Percentiles rank a stretch among this genome's conserved stretches.
These are phyloP conservation scores for Cercospora sp. DNA, from an alignment of 2,329 filamentous ascomycete genomes.

Conservation along the genomic window DNA sequence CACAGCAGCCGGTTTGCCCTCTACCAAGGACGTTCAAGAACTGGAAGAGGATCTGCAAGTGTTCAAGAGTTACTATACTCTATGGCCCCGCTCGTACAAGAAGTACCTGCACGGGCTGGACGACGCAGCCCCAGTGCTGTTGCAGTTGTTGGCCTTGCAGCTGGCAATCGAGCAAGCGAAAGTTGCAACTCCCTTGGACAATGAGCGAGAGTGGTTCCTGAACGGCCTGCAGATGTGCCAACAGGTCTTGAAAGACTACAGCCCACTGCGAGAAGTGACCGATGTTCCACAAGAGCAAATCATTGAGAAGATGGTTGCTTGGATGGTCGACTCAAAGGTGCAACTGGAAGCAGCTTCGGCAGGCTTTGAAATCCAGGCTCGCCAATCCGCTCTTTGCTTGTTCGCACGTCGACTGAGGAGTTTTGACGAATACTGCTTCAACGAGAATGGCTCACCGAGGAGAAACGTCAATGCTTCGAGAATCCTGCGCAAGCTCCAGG, in stretches of 20 bases:
- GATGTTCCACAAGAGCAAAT: background rate
- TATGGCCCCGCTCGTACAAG: background rate
- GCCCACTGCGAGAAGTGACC: background rate
- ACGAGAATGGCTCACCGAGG: background rate
- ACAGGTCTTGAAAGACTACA: background rate
- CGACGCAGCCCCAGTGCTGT: background rate
- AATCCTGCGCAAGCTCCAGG: background rate
- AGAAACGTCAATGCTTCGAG: background rate
- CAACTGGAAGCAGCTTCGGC: background rate
- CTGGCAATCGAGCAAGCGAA: background rate
- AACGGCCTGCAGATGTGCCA: background rate
- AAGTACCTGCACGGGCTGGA: background rate
- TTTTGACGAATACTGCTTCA: background rate
- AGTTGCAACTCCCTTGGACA: background rate
- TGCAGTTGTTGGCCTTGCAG: background rate
- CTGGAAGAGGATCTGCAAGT: background rate
- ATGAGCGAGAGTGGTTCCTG: background rate
- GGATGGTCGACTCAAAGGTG: background rate
- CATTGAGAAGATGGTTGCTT: background rate
- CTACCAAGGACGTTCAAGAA: background rate
- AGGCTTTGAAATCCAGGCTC: background rate
- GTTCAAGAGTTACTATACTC: background rate
- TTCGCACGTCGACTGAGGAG: background rate
- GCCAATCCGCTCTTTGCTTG: background rate
- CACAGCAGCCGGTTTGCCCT: background rate